Evolutionary conservation across 495 filamentous ascomycete genomes (phyloP), one percentile per base, ranked within the genome.

Genomic region (Evansstolkia leycettana): DNA sequence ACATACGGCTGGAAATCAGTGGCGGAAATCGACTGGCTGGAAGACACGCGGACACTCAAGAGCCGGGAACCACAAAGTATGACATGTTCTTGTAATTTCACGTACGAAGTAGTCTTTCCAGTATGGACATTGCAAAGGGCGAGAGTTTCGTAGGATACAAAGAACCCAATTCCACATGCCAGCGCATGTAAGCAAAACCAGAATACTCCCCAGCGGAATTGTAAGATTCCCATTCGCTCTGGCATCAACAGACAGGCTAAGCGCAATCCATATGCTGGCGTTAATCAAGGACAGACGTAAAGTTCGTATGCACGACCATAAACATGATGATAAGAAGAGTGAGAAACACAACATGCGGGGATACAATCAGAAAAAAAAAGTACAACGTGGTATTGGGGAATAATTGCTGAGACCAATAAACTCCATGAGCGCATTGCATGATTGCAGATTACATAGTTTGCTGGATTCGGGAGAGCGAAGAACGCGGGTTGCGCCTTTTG

Each of bases 281-380:
- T 19, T 13, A 33, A 33, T 33, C 17, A 33, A 33, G 17, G 30
- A 33, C 30, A 33, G 30, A 33, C 30, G 30, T 33, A 19, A 33
- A 33, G 30, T n/a, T 17, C 30, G 17, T 33, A 29, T 23, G 20
- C 5, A 29, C 10, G 27, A n/a, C 13, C 30, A 33, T 33, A 40
- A 49, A 39, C 32, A 41, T 40, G 28, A 41, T 28, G 29, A 41
- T 41, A 40, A 13, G 20, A 16, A 36, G 28, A 27, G 26, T 25
- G 33, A 18, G 12, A 19, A 28, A 29, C 34, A 35, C 19, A 6
- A 29, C 11, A 15, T 29, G 11, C 4, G 11, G 28, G 11, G 19
- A 24, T 20, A 12, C 31, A 25, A 36, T 12, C 26, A 26, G n/a
- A n/a, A n/a, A n/a, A n/a, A n/a, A n/a, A n/a, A 23, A 6, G n/a